These are phyloP conservation scores for Isabelozyma rhagii DNA, from an alignment of 805 yeast species.

Conservation along the genomic window DNA sequence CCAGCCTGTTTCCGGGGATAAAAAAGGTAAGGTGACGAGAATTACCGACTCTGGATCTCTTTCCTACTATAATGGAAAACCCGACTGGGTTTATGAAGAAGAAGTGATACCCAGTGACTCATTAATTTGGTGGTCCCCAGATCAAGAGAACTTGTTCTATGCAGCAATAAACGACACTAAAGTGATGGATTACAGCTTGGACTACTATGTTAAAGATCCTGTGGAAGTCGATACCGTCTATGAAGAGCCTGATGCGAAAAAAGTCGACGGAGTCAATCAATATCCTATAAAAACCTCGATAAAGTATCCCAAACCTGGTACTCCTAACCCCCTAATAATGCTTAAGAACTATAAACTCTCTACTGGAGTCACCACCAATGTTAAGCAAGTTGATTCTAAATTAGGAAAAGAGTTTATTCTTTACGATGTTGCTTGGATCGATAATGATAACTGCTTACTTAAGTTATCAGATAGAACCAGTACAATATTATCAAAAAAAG, in stretches of 20 bases:
- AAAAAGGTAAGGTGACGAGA: constrained; percentile 16
- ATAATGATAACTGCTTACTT: constrained; percentile 45
- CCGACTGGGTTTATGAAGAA: constrained; percentile 86
- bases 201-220: constrained; percentile 43
- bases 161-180: constrained; percentile 56
- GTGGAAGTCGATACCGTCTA: constrained; percentile 10
- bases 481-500: constrained; percentile 47
- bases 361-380: constrained; percentile 11
- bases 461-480: constrained; percentile 67
- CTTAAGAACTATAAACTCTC: constrained; percentile 39
- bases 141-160: constrained; percentile 53
- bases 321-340: constrained; percentile 51
- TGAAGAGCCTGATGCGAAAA: constrained; percentile 6
- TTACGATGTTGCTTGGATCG: constrained; percentile 63
- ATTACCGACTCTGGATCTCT: constrained; percentile 52
- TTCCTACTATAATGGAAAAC: constrained; percentile 59
- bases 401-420: constrained; percentile 49
- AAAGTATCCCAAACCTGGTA: constrained; percentile 76
- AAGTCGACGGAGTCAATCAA: constrained; percentile 19
- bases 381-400: constrained; percentile 1
- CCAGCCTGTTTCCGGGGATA: constrained; percentile 26
- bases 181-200: constrained; percentile 52
- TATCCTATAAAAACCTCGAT: constrained; percentile 48
- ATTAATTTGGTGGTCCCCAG: constrained; percentile 76
- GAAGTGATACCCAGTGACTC: constrained; percentile 59